Conservation (phyloP, 441 rosid species). For the Erodium chrysanthum region DNA sequence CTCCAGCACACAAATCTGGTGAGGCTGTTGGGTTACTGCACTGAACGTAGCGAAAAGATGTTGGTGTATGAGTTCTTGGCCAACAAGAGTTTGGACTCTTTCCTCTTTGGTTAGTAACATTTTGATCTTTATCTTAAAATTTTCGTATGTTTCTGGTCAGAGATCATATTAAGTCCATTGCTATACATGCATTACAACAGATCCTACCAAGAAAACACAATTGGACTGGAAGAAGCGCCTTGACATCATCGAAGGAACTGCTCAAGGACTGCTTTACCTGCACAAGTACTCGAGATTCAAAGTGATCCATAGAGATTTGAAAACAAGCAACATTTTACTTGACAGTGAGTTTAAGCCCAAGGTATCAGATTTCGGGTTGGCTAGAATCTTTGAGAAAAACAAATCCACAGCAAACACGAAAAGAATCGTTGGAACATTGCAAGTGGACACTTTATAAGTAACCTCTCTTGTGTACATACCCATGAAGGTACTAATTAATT, state of each 20-base stretch:
- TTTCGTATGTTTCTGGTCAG: background rate
- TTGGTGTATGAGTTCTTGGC: conserved; percentile 1
- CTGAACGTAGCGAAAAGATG: background rate
- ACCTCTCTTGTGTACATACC: no score
- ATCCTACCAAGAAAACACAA: background rate
- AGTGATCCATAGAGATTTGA: background rate
- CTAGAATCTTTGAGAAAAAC: background rate
- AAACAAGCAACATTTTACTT: background rate
- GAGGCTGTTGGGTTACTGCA: background rate
- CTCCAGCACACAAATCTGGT: conserved; percentile 4
- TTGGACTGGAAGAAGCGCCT: conserved; percentile 6
- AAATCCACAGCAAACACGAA: background rate
- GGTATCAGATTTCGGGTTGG: background rate
- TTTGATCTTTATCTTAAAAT: background rate
- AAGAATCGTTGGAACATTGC: background rate
- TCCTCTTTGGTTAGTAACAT: conserved; percentile 4
- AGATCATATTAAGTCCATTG: background rate
- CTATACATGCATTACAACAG: background rate
- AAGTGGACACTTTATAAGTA: background rate
- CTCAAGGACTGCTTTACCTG: background rate
- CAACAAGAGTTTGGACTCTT: conserved; percentile 4
- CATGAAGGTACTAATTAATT: background rate
- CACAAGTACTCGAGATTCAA: background rate
- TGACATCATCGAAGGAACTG: background rate
- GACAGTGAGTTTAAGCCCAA: background rate